Conservation (phyloP, 306 rosid species). For the Abrus pulchellus region DNA sequence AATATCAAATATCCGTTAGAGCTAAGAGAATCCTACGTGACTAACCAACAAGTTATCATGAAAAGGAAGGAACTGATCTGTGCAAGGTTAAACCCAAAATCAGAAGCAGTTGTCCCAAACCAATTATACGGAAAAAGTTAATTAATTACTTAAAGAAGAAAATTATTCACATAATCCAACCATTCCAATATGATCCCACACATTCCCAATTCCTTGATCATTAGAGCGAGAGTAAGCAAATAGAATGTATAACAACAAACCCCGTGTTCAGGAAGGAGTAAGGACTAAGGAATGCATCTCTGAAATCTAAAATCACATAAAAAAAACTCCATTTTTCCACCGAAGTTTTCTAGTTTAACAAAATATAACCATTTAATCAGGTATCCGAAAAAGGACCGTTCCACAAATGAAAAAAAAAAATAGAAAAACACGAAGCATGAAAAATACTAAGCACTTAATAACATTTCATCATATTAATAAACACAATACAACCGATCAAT, state of each 20-base stretch:
- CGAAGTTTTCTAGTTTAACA: background rate
- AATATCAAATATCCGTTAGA: background rate
- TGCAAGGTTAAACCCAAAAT: conserved; percentile 17
- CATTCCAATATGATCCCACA: background rate
- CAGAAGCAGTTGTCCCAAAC: conserved; percentile 2
- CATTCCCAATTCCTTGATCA: conserved; percentile 7
- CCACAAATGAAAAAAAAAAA: background rate
- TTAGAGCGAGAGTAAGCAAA: background rate
- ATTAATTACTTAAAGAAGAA: background rate
- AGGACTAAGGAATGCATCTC: background rate
- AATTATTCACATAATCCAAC: background rate
- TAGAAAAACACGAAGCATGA: conserved; percentile 3
- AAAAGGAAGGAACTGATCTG: conserved; percentile 6
- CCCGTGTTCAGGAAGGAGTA: background rate
- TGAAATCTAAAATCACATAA: background rate
- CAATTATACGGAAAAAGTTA: background rate
- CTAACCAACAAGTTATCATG: conserved; percentile 23
- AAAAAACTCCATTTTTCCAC: background rate
- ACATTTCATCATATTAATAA: conserved; percentile 3
- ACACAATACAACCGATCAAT: conserved; percentile 19
- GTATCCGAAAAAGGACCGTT: conserved; percentile 1
- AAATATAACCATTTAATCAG: background rate
- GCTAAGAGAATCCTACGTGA: background rate
- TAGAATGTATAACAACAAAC: conserved; percentile 21
- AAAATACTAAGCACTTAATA: background rate